These are phyloP conservation scores for Cenchrus fungigraminus DNA, from an alignment of 176 grass and related monocot species.

Conservation along the genomic window DNA sequence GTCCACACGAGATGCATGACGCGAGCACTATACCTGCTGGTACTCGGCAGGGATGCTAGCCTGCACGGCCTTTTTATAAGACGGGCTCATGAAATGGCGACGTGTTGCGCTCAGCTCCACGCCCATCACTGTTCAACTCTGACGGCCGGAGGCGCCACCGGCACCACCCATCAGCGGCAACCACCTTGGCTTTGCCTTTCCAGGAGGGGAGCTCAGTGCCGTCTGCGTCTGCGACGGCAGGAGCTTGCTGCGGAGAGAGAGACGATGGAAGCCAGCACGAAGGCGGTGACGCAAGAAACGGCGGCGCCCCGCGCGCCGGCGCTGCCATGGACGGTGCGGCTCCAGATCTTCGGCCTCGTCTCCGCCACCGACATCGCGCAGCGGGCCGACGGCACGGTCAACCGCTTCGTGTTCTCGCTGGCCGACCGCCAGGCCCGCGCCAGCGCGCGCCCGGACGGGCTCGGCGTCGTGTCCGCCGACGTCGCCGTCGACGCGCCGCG, in stretches of 20 bases:
- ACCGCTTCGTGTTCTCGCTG: conserved; percentile 57
- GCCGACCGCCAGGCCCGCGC: conserved; percentile 41
- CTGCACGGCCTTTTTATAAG: too few relatives aligned
- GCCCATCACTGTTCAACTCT: background rate
- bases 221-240: background rate
- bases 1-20: too few relatives aligned
- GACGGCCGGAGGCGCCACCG: background rate
- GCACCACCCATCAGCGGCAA: background rate
- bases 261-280: conserved; percentile 4
- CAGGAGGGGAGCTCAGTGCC: background rate
- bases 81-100: too few relatives aligned
- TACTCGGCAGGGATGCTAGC: too few relatives aligned
- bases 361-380: conserved; percentile 37
- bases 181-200: too few relatives aligned
- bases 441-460: conserved; percentile 23
- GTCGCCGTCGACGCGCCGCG: conserved; percentile 42
- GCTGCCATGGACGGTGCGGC: conserved; percentile 49
- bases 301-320: background rate
- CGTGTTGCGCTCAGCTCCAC: too few relatives aligned
- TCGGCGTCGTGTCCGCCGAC: conserved; percentile 52
- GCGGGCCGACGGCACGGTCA: conserved; percentile 58
- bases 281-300: background rate
- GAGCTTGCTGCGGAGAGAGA: background rate
- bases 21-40: too few relatives aligned
- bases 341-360: conserved; percentile 31